Percentiles rank a stretch among this genome's conserved stretches.
These are phyloP conservation scores for Dictyostelium brefeldianum DNA, from an alignment of 78 protist species.

Conservation along the genomic window DNA sequence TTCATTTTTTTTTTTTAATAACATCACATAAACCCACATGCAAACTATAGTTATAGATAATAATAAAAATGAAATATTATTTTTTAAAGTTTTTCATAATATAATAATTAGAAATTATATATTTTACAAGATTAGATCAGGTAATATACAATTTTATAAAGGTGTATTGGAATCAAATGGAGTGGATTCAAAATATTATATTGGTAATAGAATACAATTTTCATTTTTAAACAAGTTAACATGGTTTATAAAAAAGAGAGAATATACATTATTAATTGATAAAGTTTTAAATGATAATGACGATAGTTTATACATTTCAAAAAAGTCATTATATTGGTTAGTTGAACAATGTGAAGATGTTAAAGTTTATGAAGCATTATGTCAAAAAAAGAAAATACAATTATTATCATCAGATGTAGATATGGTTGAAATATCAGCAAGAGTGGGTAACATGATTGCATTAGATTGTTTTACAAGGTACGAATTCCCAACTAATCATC, in stretches of 20 bases:
- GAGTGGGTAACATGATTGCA: not conserved
- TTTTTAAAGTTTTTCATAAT: not conserved
- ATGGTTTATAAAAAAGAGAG: not conserved
- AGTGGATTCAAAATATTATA: not conserved
- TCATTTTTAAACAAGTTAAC: not conserved
- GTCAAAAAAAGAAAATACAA: not conserved
- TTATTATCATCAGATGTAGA: not conserved
- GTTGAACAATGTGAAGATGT: not conserved
- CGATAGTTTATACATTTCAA: not conserved
- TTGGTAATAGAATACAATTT: not conserved
- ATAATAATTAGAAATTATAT: not conserved
- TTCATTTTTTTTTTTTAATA: too few relatives aligned
- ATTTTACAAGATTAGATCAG: not conserved
- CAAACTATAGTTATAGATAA: too few relatives aligned
- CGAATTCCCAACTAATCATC: not conserved
- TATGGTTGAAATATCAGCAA: not conserved
- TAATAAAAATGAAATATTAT: not conserved
- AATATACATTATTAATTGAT: not conserved
- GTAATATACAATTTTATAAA: not conserved
- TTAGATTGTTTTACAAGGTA: not conserved
- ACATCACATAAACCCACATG: too few relatives aligned
- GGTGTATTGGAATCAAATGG: not conserved
- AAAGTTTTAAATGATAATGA: not conserved
- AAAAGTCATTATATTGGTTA: not conserved
- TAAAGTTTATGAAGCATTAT: not conserved